phyloP scores from a whole-genome alignment of 805 yeast species.

The Scheffersomyces spartinae region DNA sequence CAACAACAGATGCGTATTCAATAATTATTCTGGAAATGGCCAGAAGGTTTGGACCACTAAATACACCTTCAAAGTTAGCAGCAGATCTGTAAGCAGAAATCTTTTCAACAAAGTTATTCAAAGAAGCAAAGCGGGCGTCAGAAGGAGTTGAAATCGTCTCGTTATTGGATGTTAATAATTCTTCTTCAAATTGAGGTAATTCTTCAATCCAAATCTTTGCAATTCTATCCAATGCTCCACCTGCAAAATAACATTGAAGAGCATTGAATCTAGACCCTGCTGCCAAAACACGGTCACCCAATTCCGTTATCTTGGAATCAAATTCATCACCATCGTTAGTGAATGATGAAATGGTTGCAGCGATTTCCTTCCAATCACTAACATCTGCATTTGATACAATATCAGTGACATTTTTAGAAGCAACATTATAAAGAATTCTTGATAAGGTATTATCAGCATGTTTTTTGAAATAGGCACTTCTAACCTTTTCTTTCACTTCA shows the following conservation, averaged over 20 bases:
- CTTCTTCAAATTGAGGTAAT: conserved; percentile 29
- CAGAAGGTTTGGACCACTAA: conserved; percentile 33
- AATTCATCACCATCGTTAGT: conserved; percentile 35
- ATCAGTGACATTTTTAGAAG: conserved; percentile 48
- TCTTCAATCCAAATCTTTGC: conserved; percentile 80
- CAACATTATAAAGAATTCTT: conserved; percentile 60
- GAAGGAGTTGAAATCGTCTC: conserved; percentile 45
- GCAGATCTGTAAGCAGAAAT: conserved; percentile 61
- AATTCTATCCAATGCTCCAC: conserved; percentile 69
- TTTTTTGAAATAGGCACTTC: conserved; percentile 56
- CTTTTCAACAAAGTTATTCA: conserved; percentile 76
- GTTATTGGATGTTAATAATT: conserved; percentile 35
- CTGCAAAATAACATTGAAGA: conserved; percentile 65
- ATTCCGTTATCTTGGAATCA: conserved; percentile 41
- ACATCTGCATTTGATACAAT: conserved; percentile 70
- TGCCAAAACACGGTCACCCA: conserved; percentile 67
- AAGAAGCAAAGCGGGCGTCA: conserved; percentile 74
- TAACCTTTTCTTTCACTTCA: conserved; percentile 52
- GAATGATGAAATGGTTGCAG: conserved; percentile 55
- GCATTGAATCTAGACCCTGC: conserved; percentile 56
- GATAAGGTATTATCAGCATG: conserved; percentile 47
- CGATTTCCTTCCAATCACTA: conserved; percentile 72
- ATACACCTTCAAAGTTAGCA: conserved; percentile 20
- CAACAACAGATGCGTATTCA: conserved; percentile 73
- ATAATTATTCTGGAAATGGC: conserved; percentile 50